A percentile compares a stretch with the other conserved stretches of the same genome.
phyloP scores from a whole-genome alignment of 1,139 yeast species.

The Geotrichum bryndzae region DNA sequence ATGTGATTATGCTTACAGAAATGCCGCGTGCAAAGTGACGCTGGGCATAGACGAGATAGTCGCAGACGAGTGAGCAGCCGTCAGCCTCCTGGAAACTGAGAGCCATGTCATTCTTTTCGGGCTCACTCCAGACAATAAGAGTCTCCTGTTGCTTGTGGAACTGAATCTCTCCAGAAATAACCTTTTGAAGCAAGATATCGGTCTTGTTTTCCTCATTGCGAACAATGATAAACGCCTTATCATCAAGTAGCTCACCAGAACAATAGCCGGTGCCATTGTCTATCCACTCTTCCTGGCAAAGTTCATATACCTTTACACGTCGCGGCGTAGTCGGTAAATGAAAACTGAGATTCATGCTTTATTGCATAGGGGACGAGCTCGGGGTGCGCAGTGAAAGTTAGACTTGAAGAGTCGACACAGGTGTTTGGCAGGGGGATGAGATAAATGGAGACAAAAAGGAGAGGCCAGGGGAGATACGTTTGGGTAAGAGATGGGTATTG shows the following conservation, averaged over 20 bases:
- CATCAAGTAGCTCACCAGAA: constrained; percentile 52
- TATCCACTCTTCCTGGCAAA: constrained; percentile 79
- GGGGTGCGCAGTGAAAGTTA: neutral
- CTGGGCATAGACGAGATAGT: constrained; percentile 67
- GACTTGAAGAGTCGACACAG: neutral
- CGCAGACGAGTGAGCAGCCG: constrained; percentile 82
- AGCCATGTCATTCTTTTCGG: constrained; percentile 74
- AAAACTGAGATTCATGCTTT: constrained; percentile 5
- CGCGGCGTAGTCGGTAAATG: constrained; percentile 48
- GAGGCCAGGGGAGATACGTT: neutral
- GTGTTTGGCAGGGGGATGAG: neutral
- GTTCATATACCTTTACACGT: constrained; percentile 81
- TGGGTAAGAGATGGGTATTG: neutral
- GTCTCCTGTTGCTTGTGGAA: constrained; percentile 95
- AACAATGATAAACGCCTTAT: constrained; percentile 60
- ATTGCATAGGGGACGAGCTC: neutral
- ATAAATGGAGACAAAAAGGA: neutral
- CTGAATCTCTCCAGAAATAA: constrained; percentile 66
- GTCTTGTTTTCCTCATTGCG: constrained; percentile 60
- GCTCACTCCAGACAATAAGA: constrained; percentile 88
- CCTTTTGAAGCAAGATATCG: constrained; percentile 58
- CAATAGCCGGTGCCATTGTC: constrained; percentile 94
- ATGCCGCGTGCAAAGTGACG: constrained; percentile 59
- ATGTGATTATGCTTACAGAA: constrained; percentile 63
- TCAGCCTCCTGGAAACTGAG: constrained; percentile 87